Evolutionary conservation across 2,329 filamentous ascomycete genomes (phyloP), one percentile per base, ranked within the genome.

Genomic region (Colletotrichum sp.): DNA sequence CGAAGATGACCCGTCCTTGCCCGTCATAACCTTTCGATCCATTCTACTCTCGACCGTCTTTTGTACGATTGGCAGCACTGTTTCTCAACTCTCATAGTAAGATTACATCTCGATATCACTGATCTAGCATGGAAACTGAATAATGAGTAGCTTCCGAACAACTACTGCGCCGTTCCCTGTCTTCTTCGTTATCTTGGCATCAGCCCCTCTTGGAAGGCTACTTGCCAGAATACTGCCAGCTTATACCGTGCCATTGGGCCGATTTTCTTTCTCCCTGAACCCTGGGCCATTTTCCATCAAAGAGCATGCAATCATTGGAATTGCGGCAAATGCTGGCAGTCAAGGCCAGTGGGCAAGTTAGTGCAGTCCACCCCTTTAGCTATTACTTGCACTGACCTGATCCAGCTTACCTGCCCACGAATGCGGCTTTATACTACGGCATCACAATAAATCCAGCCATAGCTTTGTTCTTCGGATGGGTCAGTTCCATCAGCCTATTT

Each of bases 171-270:
- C 89, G 0, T 93, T 92, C 79, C 91, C 90, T 0, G 87, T 92
- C 64, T 92, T 92, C 80, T 92, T 93, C 76, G 90, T 92, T 59
- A 89, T 91, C 78, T 89, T 92, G 65, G 89, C 89, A 1, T 90
- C 87, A 59, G 90, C 90, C 78, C 91, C 91, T 72, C 85, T 88
- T 15, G 90, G 90, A 2, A 83, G 87, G 44, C 89, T 89, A 81
- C 84, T 91, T 3, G 89, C 90, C 1, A 86, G 87, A 62, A 81
- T 87, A 1, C 81, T 92, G 3, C 90, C 90, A 2, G 81, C 84
- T 4, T 88, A 87, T 62, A 83, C 83, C 4, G 75, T 91, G 5
- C 90, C 90, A 0, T 85, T 89, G 28, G 89, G 87, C 0, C 82
- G 80, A n/a, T 88, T 84, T 78, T 84, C 85, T 5, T 91, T 91